Evolutionary conservation across 805 yeast species (phyloP), one percentile per base, ranked within the genome.

Genomic region (Allodekkera sacchari): DNA sequence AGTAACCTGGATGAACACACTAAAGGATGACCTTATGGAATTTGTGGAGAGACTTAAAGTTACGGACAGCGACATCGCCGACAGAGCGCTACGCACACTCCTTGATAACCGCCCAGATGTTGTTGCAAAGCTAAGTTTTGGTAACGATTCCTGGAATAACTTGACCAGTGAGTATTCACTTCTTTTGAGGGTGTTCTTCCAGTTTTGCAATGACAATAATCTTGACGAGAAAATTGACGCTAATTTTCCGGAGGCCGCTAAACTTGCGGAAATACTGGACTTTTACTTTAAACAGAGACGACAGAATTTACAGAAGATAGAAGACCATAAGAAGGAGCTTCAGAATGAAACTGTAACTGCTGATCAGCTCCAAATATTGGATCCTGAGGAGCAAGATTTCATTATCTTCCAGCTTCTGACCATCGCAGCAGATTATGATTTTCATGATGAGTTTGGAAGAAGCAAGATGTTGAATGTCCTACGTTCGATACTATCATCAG

Each of bases 391-490:
- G 34, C 50, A 74, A 18, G 88, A 82, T 40, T 87, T 77, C 48
- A 72, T 87, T 28, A 66, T 87, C 25, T 74, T 75, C 36, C 95
- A 92, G 53, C 53, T 89, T 14, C 51, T 89, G 23, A 54, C 61
- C 7, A 69, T 84, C 18, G 78, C 88, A 1, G 68, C 69, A 18
- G 71, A 72, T 23, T 81, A 80, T 48, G 97, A 92, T 52, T 85
- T 74, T 47, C 79, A 85, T 44, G 96, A 92, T 59, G 95, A 88
- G 53, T 71, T 82, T 28, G 96, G 96, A 14, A 71, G 96, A 48
- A 69, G 95, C 52, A 74, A 75, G 27, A 74, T 85, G 73, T 57
- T 82, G 24, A 67, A 63, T 19, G 64, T 73, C 2, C 55, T 77
- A 4, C 65, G 84, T 59, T 62, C 72, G 15, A 61, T 77, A n/a